These are phyloP conservation scores for Chalaropsis ovoidea DNA, from an alignment of 2,329 filamentous ascomycete genomes.

Conservation along the genomic window DNA sequence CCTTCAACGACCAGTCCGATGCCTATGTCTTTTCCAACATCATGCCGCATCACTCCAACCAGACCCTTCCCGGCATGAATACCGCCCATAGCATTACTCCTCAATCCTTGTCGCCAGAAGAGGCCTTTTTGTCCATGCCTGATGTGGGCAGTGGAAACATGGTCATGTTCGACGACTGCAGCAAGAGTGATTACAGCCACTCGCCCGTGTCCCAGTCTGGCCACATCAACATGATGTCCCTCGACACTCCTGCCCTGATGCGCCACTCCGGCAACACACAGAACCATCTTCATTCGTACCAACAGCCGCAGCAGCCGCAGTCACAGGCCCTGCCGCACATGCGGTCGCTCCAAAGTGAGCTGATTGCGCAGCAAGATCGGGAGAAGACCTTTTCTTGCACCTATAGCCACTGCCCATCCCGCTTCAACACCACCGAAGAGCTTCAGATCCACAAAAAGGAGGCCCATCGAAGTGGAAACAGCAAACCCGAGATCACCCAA, in stretches of 20 bases:
- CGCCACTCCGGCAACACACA: neutral
- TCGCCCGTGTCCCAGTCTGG: conserved; percentile 14
- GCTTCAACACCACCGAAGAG: conserved; percentile 78
- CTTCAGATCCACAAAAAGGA: conserved; percentile 95
- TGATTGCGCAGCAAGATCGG: neutral
- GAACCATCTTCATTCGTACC: neutral
- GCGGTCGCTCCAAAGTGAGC: neutral
- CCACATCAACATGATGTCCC: neutral
- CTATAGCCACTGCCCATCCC: conserved; percentile 77
- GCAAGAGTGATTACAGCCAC: conserved; percentile 12
- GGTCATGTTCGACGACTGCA: conserved; percentile 2
- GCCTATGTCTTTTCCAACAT: neutral
- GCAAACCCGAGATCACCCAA: conserved; percentile 46
- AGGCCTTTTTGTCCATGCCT: neutral
- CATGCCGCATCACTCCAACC: neutral
- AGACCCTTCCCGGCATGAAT: neutral
- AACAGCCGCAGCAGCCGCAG: neutral
- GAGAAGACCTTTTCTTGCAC: conserved; percentile 77
- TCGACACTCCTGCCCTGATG: conserved; percentile 17
- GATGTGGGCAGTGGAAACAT: neutral
- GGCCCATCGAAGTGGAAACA: conserved; percentile 68
- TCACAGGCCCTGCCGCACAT: neutral
- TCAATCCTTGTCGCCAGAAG: conserved; percentile 6
- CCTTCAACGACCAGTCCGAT: conserved; percentile 1
- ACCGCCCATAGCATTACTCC: conserved; percentile 12